These are phyloP conservation scores for Ashbya aceris DNA, from an alignment of 1,139 yeast species.

Conservation along the genomic window DNA sequence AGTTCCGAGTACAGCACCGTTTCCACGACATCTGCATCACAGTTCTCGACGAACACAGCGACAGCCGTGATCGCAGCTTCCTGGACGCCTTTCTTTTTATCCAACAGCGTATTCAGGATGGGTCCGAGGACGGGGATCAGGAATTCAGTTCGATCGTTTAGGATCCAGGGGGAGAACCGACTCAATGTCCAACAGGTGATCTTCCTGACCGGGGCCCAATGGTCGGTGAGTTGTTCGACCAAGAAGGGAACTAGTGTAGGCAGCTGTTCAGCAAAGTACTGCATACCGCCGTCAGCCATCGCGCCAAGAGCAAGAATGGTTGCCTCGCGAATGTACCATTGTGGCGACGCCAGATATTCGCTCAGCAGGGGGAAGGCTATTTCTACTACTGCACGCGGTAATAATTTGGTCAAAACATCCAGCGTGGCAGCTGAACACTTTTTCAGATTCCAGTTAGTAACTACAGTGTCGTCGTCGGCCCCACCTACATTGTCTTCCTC, in stretches of 20 bases:
- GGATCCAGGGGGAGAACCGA: conserved; percentile 76
- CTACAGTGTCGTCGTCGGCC: conserved; percentile 31
- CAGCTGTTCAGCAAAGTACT: conserved; percentile 58
- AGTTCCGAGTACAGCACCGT: conserved; percentile 55
- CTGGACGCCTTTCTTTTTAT: conserved; percentile 83
- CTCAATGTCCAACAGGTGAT: conserved; percentile 94
- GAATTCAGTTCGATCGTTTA: conserved; percentile 57
- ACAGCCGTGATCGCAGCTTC: conserved; percentile 88
- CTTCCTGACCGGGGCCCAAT: conserved; percentile 79
- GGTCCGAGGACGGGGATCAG: conserved; percentile 74
- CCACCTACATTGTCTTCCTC: conserved; percentile 27
- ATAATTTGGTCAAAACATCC: conserved; percentile 63
- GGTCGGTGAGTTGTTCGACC: conserved; percentile 67
- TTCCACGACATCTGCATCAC: conserved; percentile 48
- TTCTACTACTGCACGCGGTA: conserved; percentile 59
- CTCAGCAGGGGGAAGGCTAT: conserved; percentile 69
- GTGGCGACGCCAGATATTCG: conserved; percentile 52
- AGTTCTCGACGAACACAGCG: conserved; percentile 70
- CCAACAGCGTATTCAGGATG: conserved; percentile 64
- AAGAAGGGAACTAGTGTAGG: conserved; percentile 79
- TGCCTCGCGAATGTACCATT: conserved; percentile 90
- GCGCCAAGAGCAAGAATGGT: conserved; percentile 94
- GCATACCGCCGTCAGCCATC: conserved; percentile 79
- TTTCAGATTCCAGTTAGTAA: conserved; percentile 74
- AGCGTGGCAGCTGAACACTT: conserved; percentile 92